Evolutionary conservation across 169 alveolate genomes (phyloP), one percentile per base, ranked within the genome.

Genomic region (Eimeria zaria): DNA sequence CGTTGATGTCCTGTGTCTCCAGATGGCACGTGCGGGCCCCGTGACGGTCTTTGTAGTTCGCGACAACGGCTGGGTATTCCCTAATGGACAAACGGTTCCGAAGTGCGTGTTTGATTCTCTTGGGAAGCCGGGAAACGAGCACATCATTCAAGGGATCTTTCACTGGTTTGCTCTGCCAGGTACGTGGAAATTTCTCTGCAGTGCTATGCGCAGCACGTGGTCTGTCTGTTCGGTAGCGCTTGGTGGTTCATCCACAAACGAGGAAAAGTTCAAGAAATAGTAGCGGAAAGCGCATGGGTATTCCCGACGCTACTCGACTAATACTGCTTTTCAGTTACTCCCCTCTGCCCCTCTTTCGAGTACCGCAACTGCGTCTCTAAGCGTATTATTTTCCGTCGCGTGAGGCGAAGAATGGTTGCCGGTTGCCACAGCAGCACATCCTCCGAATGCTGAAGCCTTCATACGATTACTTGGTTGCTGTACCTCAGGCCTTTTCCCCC

Each of bases 1-100:
- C 76, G 76, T 64, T 27, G 76, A n/a, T 64, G 76, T 64, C 14
- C 44, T 71, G 53, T 22, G 60, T 48, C 53, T 33, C 48, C 76
- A 89, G 95, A 46, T 89, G 53, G 80, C 30, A 48, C 58, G 74
- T 9, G 88, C 89, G 22, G 97, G 97, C 51, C 97, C 97, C 24
- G 88, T 95, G 84, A 95, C 97, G 74, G 30, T 95, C 14, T 95
- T 95, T 62, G 73, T 78, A 91, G 92, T 95, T 14, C 95, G 73
- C 9, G 97, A 95, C 41, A 60, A 55, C 27, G 97, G 95, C n/a
- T 95, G 97, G 97, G 87, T 95, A 9, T 87, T 95, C 30, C 97
- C 97, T 44, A 95, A 95, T 53, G 97, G 97, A 14, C 74, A 80
- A 60, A 78, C 55, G 51, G 95, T 95, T 36, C 97, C 97, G 20